Conservation (phyloP, 495 filamentous ascomycete species). For the Trichoderma virens region DNA sequence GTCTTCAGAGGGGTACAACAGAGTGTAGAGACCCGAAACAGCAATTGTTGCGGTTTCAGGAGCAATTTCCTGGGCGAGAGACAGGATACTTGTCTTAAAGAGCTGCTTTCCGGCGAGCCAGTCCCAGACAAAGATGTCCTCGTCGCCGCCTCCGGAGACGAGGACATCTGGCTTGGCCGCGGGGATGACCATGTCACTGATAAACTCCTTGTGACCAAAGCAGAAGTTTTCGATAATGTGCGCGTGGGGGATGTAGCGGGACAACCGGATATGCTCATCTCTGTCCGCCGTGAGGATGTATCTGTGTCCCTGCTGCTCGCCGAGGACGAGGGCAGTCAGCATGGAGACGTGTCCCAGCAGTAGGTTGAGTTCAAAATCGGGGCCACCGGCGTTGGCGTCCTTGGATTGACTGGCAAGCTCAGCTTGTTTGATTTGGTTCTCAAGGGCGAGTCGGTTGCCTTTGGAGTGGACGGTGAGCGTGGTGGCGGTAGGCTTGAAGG, state of each 20-base stretch:
- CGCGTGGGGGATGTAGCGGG: conserved; percentile 71
- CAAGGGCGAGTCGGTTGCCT: conserved; percentile 65
- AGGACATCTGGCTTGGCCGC: conserved; percentile 47
- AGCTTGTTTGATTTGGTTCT: conserved; percentile 56
- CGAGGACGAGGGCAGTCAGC: conserved; percentile 65
- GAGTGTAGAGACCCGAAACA: conserved; percentile 39
- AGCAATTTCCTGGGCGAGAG: conserved; percentile 25
- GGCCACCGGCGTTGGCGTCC: conserved; percentile 32
- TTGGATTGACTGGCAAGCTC: conserved; percentile 33
- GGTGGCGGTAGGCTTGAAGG: conserved; percentile 50
- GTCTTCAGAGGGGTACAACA: conserved; percentile 17
- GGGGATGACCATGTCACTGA: conserved; percentile 65
- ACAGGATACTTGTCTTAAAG: conserved; percentile 44
- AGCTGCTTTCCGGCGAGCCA: conserved; percentile 55
- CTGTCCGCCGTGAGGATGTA: conserved; percentile 88
- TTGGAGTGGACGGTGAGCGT: conserved; percentile 74
- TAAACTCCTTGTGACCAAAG: conserved; percentile 75
- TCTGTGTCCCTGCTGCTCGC: conserved; percentile 32
- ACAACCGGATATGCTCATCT: conserved; percentile 95
- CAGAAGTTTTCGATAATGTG: conserved; percentile 87
- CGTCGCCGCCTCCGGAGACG: conserved; percentile 81
- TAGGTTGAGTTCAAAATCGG: conserved; percentile 61
- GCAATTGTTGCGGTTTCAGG: conserved; percentile 37
- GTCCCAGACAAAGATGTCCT: conserved; percentile 70
- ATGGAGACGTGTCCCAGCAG: conserved; percentile 91